Base-by-base conservation (phyloP, 2,329 filamentous ascomycete species). In the Pezicula neosporulosa region DNA sequence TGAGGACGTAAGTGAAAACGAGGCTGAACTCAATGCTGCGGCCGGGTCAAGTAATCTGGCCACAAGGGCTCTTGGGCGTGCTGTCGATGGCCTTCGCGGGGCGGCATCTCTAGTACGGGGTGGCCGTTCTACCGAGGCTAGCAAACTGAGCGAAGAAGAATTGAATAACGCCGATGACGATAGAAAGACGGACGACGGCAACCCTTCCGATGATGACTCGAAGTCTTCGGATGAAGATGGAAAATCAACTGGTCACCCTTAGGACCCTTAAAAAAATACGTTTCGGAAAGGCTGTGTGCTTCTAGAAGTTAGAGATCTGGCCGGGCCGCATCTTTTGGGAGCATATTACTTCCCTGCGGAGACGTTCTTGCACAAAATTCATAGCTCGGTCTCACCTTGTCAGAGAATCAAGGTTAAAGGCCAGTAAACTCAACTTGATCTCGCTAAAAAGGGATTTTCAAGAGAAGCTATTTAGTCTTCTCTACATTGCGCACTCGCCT, bases 1-100 rank as follows among this genome's bases (percentile, higher is more conserved):
- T 47, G 58, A 60, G 36, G 60, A 64, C 46, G 56, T 56, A 10
- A 65, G 60, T 47, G 64, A 65, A 12, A 63, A 59, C 41, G 64
- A 65, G 43, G 53, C 46, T 39, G 62, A 63, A n/a, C 24, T 44
- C 18, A 56, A 45, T 18, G 53, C 42, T 16, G 59, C 50, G 13
- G 47, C 58, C 9, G 51, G 49, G 16, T 45, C 28, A 28, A 43
- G 57, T 24, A 57, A 36, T 53, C 39, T 57, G 41, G 52, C 55
- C n/a, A 53, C 52, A 16, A 52, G 52, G 48, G 55, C 50, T 39
- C 49, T 57, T n/a, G 30, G 45, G 6, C 53, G 55, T 21, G 49
- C 51, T 19, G 41, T 48, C 33, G 58, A 58, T 44, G 44, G 45
- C 16, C 35, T 51, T 43, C 47, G 44, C 38, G 54, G 55, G 12